Evolutionary conservation across 352 stramenopile species (phyloP).

Genomic region (Elongisporangium prolatum): DNA sequence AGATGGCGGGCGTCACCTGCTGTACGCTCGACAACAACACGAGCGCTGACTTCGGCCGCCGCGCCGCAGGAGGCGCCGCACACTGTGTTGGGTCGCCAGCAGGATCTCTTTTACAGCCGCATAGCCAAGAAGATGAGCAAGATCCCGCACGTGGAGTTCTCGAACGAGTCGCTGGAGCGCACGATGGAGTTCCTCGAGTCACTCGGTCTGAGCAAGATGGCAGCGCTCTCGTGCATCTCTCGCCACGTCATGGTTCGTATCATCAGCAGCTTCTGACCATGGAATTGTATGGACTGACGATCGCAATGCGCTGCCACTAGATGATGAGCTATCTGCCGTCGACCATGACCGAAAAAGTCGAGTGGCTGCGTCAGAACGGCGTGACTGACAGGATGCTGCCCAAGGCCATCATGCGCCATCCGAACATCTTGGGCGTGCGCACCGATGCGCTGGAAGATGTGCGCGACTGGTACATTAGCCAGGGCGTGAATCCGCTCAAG

Average conservation of each 20-base stretch:
- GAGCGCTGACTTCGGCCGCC: not conserved
- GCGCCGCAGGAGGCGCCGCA: not conserved
- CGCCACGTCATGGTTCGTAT: slow-evolving; percentile 25
- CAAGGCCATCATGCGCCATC: slow-evolving; percentile 25
- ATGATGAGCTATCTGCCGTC: slow-evolving; percentile 20
- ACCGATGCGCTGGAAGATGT: slow-evolving; percentile 23
- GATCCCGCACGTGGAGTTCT: slow-evolving; percentile 3
- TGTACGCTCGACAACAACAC: not conserved
- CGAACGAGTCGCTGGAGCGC: slow-evolving; percentile 20
- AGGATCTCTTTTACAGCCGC: slow-evolving; percentile 25
- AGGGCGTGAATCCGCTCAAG: slow-evolving; percentile 25
- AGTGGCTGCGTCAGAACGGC: slow-evolving; percentile 21
- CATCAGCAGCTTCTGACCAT: not conserved
- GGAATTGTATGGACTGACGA: not conserved
- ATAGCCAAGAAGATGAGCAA: slow-evolving; percentile 30
- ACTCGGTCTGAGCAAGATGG: slow-evolving; percentile 21
- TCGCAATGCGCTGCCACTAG: slow-evolving; percentile 2
- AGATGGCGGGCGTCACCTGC: not conserved
- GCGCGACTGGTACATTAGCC: slow-evolving; percentile 31
- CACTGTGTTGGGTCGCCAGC: not conserved
- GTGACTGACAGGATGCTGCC: slow-evolving; percentile 25
- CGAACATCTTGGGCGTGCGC: slow-evolving; percentile 29
- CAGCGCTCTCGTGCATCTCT: slow-evolving; percentile 25
- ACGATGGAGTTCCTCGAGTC: slow-evolving; percentile 24
- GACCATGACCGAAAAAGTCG: slow-evolving; percentile 39